Base-by-base conservation (phyloP, 352 stramenopile genomes). In the Phytophthora hibernalis region DNA sequence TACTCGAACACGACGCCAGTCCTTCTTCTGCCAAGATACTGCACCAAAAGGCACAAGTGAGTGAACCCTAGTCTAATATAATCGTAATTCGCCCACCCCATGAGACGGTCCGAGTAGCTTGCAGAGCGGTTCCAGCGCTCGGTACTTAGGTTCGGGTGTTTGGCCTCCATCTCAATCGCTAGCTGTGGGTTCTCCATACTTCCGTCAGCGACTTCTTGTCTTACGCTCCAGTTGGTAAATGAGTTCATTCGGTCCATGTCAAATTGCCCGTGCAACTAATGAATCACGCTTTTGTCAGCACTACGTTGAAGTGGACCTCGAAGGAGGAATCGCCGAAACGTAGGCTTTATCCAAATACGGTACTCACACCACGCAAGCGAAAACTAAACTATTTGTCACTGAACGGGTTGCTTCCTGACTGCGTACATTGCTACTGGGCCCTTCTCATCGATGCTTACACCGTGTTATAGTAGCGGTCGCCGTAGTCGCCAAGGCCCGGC, bases 401-500 rank as follows among this genome's bases (percentile, higher is more conserved):
- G 20, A 65, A n/a, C 45, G 43, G 18, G 38, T n/a, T 64, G 43
- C 44, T 58, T 45, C 28, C 45, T 60, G 33, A 50, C 15, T 59
- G 38, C 15, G 42, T 65, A 61, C 42, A 37, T 48, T 56, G 50
- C 50, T 65, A 59, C 52, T 65, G 30, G 28, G 28, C 48, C 16
- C 43, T 28, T 44, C 37, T 11, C 28, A 48, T 42, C 33, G 12
- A 2, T 37, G 4, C 33, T 67, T 61, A 74, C 53, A 88, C 74
- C 15, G 82, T 91, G 80, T 91, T 91, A 69, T 84, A 98, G 77
- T 97, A 99, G 49, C 94, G 82, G 76, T 98, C 96, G 18, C 95
- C 95, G 70, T 98, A 99, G 84, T 99, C 96, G 26, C 97, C 97
- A 13, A 99, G 77, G 12, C 97, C 97, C 4, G 97, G 97, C 43